Percentiles rank a stretch among this genome's conserved stretches.
Evolutionary conservation across 352 stramenopile species (phyloP).

Genomic region (Phytophthora pseudosyringae): DNA sequence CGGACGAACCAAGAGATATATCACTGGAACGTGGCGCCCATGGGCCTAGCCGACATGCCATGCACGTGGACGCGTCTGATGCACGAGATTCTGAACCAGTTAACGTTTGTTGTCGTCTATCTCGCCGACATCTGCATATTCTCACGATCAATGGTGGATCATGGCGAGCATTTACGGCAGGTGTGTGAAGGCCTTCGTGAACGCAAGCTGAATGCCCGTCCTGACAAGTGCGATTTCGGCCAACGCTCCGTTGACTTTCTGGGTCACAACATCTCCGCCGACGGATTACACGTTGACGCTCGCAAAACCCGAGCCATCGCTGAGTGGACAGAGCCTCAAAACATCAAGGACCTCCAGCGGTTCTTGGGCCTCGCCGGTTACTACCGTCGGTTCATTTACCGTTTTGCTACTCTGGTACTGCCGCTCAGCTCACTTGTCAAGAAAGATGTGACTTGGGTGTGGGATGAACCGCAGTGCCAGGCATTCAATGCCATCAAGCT

Average conservation of each 20-base stretch:
- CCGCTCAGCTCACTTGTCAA: conserved; percentile 5
- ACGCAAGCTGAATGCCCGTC: not conserved
- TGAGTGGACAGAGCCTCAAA: not conserved
- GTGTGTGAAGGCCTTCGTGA: not conserved
- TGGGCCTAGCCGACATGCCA: conserved; percentile 38
- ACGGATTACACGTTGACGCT: not conserved
- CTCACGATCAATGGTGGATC: conserved; percentile 7
- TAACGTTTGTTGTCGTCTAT: conserved; percentile 1
- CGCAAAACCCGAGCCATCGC: not conserved
- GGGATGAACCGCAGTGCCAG: not conserved
- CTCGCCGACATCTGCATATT: conserved; percentile 18
- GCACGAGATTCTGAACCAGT: not conserved
- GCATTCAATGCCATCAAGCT: conserved; percentile 1
- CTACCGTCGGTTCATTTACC: conserved; percentile 8
- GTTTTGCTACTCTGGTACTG: not conserved
- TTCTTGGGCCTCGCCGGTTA: conserved; percentile 10
- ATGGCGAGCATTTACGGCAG: no score
- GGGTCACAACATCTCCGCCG: not conserved
- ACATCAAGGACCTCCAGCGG: not conserved
- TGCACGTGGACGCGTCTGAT: conserved; percentile 31
- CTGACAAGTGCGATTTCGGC: conserved; percentile 1
- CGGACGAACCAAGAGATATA: conserved; percentile 37
- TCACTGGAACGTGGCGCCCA: conserved; percentile 44
- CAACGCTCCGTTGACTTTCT: not conserved
- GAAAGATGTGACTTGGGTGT: not conserved